These are phyloP conservation scores for Petunia axillaris DNA, from an alignment of 257 asterid genomes.

Conservation along the genomic window DNA sequence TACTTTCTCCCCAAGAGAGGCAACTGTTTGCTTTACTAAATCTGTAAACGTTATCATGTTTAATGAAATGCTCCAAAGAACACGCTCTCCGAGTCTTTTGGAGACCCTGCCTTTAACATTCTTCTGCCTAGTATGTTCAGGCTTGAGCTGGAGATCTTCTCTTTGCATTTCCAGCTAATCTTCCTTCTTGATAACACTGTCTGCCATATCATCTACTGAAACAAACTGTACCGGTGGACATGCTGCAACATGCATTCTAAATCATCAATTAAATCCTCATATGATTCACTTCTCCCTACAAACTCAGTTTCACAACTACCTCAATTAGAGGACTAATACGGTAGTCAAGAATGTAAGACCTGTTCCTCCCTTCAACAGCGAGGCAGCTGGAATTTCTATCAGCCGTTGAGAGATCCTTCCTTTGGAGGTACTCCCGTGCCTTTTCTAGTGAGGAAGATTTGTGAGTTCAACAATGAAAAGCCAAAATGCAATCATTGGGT, in stretches of 20 bases:
- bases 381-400: conserved; percentile 92
- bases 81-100: conserved; percentile 84
- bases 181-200: conserved; percentile 55
- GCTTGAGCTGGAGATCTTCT: conserved; percentile 83
- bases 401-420: conserved; percentile 88
- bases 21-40: conserved; percentile 87
- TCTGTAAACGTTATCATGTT: conserved; percentile 68
- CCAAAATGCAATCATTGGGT: no score
- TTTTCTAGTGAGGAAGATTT: conserved; percentile 35
- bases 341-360: conserved; percentile 82
- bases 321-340: conserved; percentile 90
- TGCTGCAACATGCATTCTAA: conserved; percentile 92
- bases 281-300: conserved; percentile 77
- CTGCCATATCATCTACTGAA: conserved; percentile 72
- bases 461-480: no score
- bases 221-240: conserved; percentile 77
- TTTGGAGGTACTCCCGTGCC: conserved; percentile 90
- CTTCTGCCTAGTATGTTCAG: conserved; percentile 75
- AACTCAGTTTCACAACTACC: conserved; percentile 98
- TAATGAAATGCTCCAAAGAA: conserved; percentile 74
- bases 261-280: conserved; percentile 70
- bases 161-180: conserved; percentile 86
- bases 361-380: conserved; percentile 96
- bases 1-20: conserved; percentile 81
- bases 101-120: conserved; percentile 81